phyloP scores from a whole-genome alignment of 306 rosid species.

The Senna tora region DNA sequence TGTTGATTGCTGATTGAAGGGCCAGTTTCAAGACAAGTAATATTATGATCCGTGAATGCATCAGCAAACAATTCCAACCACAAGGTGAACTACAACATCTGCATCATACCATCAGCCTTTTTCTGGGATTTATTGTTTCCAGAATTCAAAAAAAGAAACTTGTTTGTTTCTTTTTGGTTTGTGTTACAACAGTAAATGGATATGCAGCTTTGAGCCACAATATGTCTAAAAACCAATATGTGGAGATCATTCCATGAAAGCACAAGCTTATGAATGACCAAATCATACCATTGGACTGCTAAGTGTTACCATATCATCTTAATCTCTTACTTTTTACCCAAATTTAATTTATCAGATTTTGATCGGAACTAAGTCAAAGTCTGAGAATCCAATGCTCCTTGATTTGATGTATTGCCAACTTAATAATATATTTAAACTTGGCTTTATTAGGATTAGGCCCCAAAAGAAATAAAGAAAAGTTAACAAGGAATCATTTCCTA shows the following conservation, averaged over 20 bases:
- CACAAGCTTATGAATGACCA: too few species aligned
- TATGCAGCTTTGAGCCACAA: too few species aligned
- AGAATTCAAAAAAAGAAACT: too few species aligned
- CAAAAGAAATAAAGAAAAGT: not conserved
- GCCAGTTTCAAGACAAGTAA: conserved; percentile 29
- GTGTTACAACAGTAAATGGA: too few species aligned
- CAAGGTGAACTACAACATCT: conserved; percentile 1
- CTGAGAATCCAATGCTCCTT: conserved; percentile 3
- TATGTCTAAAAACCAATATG: too few species aligned
- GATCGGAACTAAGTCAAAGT: not conserved
- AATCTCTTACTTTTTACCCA: too few species aligned
- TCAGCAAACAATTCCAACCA: conserved; percentile 29
- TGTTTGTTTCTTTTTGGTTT: too few species aligned
- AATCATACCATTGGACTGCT: too few species aligned
- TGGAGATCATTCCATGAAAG: too few species aligned
- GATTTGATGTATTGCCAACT: conserved; percentile 14
- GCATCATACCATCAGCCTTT: not conserved
- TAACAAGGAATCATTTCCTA: not conserved
- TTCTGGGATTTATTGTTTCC: too few species aligned
- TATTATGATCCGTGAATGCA: conserved; percentile 31
- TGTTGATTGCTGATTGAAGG: conserved; percentile 23
- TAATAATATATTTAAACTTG: not conserved
- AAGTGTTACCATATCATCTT: too few species aligned
- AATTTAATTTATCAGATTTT: not conserved
- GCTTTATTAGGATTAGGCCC: not conserved